These are phyloP conservation scores for Kockovaella imperatae DNA, from an alignment of 768 basidiomycete genomes.

Conservation along the genomic window DNA sequence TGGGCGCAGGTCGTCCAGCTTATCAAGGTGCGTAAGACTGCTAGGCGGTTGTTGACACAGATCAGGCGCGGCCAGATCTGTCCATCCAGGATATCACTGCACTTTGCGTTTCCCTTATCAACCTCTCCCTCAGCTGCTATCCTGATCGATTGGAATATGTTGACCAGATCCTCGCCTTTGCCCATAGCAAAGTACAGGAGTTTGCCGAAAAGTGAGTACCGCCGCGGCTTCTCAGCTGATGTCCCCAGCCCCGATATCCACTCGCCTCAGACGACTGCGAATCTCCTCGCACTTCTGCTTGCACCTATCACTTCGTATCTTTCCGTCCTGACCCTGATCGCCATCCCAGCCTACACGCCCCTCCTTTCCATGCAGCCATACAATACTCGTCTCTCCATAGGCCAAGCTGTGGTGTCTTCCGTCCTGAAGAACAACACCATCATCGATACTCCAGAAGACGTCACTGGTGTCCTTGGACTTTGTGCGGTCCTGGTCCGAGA, in stretches of 20 bases:
- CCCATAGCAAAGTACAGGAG: slow-evolving; percentile 74
- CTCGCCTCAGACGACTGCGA: slow-evolving; percentile 72
- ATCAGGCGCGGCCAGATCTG: slow-evolving; percentile 87
- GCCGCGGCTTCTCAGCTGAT: not conserved
- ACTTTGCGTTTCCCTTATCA: slow-evolving; percentile 85
- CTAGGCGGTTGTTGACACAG: not conserved
- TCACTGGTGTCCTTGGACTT: slow-evolving; percentile 82
- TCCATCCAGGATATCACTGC: slow-evolving; percentile 98
- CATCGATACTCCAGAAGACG: slow-evolving; percentile 87
- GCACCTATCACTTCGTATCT: slow-evolving; percentile 95
- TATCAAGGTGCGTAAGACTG: slow-evolving; percentile 64
- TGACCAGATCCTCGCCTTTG: slow-evolving; percentile 87
- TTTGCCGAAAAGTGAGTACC: slow-evolving; percentile 64
- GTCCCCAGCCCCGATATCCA: slow-evolving; percentile 71
- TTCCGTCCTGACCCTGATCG: slow-evolving; percentile 93
- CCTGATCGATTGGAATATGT: slow-evolving; percentile 95
- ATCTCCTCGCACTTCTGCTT: slow-evolving; percentile 83
- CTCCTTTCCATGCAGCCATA: slow-evolving; percentile 80
- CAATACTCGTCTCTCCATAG: slow-evolving; percentile 80
- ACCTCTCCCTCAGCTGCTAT: slow-evolving; percentile 92
- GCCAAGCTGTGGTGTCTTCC: slow-evolving; percentile 87
- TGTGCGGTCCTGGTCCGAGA: slow-evolving; percentile 89
- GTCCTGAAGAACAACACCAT: slow-evolving; percentile 95
- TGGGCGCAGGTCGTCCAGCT: slow-evolving; percentile 98
- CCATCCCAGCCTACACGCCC: slow-evolving; percentile 79